These are phyloP conservation scores for Astragalus membranaceus DNA, from an alignment of 306 rosid genomes.

Conservation along the genomic window DNA sequence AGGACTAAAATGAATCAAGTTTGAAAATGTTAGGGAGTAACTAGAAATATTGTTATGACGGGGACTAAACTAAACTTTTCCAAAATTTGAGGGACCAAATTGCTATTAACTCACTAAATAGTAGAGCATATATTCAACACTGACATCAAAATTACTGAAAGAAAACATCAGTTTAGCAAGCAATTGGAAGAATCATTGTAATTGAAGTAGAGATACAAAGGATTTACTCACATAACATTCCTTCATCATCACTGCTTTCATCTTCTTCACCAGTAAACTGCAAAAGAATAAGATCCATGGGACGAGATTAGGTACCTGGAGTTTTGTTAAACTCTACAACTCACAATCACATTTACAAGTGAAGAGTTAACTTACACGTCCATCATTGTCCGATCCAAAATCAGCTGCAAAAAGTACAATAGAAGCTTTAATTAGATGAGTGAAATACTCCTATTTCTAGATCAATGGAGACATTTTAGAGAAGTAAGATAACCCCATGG, in stretches of 20 bases:
- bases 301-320: slow-evolving; percentile 5
- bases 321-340: neutral
- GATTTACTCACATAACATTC: slow-evolving; percentile 80
- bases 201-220: neutral
- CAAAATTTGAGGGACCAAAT: too few relatives aligned
- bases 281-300: slow-evolving; percentile 18
- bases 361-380: slow-evolving; percentile 35
- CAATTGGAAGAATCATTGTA: slow-evolving; percentile 5
- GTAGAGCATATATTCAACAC: neutral
- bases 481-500: too few relatives aligned
- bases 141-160: neutral
- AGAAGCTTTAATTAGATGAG: slow-evolving; percentile 15
- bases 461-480: too few relatives aligned
- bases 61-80: too few relatives aligned
- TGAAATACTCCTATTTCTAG: neutral
- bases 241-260: slow-evolving; percentile 76
- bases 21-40: too few relatives aligned
- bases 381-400: slow-evolving; percentile 48
- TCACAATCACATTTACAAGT: slow-evolving; percentile 7
- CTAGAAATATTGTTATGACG: too few relatives aligned
- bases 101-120: neutral
- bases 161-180: slow-evolving; percentile 2
- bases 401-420: slow-evolving; percentile 53
- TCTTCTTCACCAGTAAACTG: slow-evolving; percentile 59
- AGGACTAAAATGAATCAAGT: too few relatives aligned